Evolutionary conservation across 176 grass and related monocot species (phyloP).

Genomic region (Carex pumila): DNA sequence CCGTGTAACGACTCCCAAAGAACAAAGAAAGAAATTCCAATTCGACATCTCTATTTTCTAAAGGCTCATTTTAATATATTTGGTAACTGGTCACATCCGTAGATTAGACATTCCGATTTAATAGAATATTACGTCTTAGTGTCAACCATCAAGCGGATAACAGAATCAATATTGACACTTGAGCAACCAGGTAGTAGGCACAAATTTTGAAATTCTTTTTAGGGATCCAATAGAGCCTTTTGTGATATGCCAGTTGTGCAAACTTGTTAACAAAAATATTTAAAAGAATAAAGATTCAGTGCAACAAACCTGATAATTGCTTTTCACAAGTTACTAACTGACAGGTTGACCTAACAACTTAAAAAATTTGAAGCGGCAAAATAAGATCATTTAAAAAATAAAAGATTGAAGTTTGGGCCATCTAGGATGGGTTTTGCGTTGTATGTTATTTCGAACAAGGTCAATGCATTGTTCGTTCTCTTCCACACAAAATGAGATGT

Average conservation of each 20-base stretch:
- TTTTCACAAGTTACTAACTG: not conserved
- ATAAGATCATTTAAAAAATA: not conserved
- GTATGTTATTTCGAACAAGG: not conserved
- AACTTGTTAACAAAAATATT: not conserved
- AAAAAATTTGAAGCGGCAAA: not conserved
- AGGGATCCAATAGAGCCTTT: not conserved
- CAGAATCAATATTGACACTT: conserved; percentile 14
- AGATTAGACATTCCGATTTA: not conserved
- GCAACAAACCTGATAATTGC: conserved; percentile 7
- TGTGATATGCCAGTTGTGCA: conserved; percentile 3
- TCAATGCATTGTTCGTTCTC: not conserved
- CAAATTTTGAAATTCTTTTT: not conserved
- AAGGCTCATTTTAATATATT: not conserved
- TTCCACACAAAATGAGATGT: not conserved
- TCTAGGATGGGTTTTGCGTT: not conserved
- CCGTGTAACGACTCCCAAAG: not conserved
- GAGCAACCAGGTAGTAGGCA: not conserved
- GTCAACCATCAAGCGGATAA: not conserved
- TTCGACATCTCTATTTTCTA: not conserved
- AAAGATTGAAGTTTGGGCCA: not conserved
- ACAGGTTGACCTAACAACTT: not conserved
- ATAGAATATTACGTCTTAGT: conserved; percentile 1
- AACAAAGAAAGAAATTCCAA: not conserved
- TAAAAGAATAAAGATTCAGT: not conserved
- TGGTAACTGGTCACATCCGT: conserved; percentile 1